Base-by-base conservation (phyloP, 441 rosid genomes). In the Syzygium malaccense region DNA sequence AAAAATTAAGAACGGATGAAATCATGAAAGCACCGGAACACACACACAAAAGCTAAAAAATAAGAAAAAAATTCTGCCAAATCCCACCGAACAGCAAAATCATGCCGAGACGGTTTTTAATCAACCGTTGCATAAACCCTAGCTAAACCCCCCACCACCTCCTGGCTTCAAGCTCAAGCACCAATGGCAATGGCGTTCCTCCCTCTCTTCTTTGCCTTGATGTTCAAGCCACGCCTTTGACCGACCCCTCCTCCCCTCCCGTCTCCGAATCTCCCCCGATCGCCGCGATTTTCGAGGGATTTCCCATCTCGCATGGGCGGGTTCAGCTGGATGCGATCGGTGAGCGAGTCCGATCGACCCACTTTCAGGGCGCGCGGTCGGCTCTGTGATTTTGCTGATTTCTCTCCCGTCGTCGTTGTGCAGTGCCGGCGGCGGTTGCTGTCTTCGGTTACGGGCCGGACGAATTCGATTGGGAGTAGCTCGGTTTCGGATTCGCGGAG, bases 401-500 rank as follows among this genome's bases (percentile, higher is more conserved):
- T 53, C 7, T 45, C 48, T 45, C 48, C 48, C 48, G 48, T 64
- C 83, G 83, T 41, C 0, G n/a, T 6, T 90, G 26, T 71, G 87
- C 92, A 95, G 99, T 91, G 91, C 90, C 93, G 93, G 90, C 93
- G 94, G 90, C 94, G 86, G 87, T 89, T 94, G 84, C 91, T 89
- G 84, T 89, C 93, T 54, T 92, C 91, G 32, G 32, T 0, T 60
- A 5, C 32, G 15, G 0, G 66, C 66, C 66, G n/a, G 66, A 85
- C 75, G 83, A 71, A 51, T 85, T 86, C 86, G 91, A 60, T 66
- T 64, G 89, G 88, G 85, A 86, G 86, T 37, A 0, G 51, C 49
- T 75, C 2, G 51, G 60, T 33, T 83, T 87, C 89, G 15, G 56
- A 90, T 71, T 89, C 89, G 64, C 88, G 55, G 87, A 92, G 53